Percentiles rank a stretch among this genome's conserved stretches.
Evolutionary conservation across 2,329 filamentous ascomycete genomes (phyloP).

Genomic region (Kalaharituber pfeilii): DNA sequence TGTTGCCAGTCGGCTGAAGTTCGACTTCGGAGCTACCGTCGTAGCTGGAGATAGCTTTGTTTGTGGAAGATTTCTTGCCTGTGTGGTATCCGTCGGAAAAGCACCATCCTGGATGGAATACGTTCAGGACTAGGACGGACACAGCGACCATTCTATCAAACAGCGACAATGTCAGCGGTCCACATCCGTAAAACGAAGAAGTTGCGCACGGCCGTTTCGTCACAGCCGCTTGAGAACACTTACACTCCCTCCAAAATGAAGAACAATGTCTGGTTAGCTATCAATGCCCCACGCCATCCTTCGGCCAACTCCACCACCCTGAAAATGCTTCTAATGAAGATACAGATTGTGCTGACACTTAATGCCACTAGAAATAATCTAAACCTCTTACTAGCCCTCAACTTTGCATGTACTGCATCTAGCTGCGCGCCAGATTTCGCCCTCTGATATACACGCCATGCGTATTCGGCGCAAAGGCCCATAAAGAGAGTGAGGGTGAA

Average conservation of each 20-base stretch:
- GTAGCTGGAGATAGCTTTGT: background rate
- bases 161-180: background rate
- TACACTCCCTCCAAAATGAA: conserved; percentile 38
- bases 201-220: too few relatives aligned
- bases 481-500: conserved; percentile 40
- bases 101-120: conserved; percentile 31
- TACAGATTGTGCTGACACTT: conserved; percentile 40
- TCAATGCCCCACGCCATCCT: conserved; percentile 45
- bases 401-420: conserved; percentile 25
- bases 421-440: conserved; percentile 6
- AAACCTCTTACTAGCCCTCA: conserved; percentile 33
- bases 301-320: conserved; percentile 47
- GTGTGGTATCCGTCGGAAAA: conserved; percentile 17
- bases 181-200: background rate
- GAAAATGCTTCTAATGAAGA: conserved; percentile 48
- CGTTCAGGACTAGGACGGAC: conserved; percentile 32
- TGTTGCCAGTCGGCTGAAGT: background rate
- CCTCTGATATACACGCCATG: conserved; percentile 26
- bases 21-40: background rate
- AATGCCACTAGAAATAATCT: conserved; percentile 39
- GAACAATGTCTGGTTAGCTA: conserved; percentile 38
- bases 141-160: conserved; percentile 30
- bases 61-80: background rate
- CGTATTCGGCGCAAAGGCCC: conserved; percentile 34
- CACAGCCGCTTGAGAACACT: background rate